These are phyloP conservation scores for Chlamydomonas sphaeroides DNA, from an alignment of 139 green algal genomes.

Conservation along the genomic window DNA sequence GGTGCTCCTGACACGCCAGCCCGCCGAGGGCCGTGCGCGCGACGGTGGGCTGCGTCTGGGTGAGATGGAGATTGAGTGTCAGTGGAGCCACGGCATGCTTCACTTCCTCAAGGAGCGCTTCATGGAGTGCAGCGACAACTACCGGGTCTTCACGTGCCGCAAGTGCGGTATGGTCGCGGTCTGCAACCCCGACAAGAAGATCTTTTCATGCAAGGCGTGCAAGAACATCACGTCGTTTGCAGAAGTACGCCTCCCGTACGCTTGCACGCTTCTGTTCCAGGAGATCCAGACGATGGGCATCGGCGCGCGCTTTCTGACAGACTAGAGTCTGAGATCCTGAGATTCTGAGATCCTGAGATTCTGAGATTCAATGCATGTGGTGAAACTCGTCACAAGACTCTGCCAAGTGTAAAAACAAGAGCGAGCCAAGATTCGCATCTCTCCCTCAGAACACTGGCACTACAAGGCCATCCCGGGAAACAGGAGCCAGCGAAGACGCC, in stretches of 20 bases:
- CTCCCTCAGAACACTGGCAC: no score
- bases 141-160: slow-evolving; percentile 24
- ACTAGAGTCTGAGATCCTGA: background rate
- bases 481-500: no score
- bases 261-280: slow-evolving; percentile 45
- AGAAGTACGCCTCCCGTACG: slow-evolving; percentile 33
- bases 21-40: slow-evolving; percentile 65
- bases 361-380: no score
- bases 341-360: no score
- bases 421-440: no score
- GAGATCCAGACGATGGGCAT: slow-evolving; percentile 52
- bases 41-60: slow-evolving; percentile 76
- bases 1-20: slow-evolving; percentile 68
- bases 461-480: no score
- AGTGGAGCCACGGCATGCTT: slow-evolving; percentile 20
- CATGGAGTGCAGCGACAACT: slow-evolving; percentile 20
- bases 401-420: no score
- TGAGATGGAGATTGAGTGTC: slow-evolving; percentile 76
- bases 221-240: slow-evolving; percentile 10
- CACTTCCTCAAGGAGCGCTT: slow-evolving; percentile 35
- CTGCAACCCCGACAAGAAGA: slow-evolving; percentile 18
- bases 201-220: slow-evolving; percentile 26
- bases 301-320: background rate
- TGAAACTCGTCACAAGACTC: no score
- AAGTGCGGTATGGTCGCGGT: slow-evolving; percentile 31